Percentiles rank a stretch among this genome's conserved stretches.
phyloP scores from a whole-genome alignment of 345 rosid species.

The Salix brachista region DNA sequence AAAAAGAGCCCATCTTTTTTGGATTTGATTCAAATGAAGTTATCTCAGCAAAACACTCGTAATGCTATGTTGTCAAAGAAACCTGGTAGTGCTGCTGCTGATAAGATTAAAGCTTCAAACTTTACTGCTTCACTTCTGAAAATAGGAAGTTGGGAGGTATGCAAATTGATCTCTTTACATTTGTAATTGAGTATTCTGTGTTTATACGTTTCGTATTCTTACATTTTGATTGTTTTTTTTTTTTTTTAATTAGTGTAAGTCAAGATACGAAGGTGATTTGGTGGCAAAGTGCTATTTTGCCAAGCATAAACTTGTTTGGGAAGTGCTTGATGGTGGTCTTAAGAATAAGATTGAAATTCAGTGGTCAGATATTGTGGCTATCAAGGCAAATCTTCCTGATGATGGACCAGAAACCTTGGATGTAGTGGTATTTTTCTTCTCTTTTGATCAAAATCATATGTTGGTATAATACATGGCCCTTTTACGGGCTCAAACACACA shows the following conservation, averaged over 20 bases:
- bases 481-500: neutral
- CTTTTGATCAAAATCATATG: neutral
- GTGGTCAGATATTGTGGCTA: constrained; percentile 92
- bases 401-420: constrained; percentile 77
- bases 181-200: neutral
- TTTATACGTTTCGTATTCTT: neutral
- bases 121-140: constrained; percentile 72
- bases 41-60: constrained; percentile 48
- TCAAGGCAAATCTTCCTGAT: constrained; percentile 76
- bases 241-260: constrained; percentile 57
- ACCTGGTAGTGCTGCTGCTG: constrained; percentile 30
- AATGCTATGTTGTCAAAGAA: constrained; percentile 29
- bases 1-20: constrained; percentile 91
- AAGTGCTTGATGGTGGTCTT: constrained; percentile 88
- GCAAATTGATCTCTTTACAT: neutral
- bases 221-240: neutral
- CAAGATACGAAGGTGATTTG: constrained; percentile 94
- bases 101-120: constrained; percentile 95
- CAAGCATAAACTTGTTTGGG: constrained; percentile 97
- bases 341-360: constrained; percentile 98
- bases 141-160: constrained; percentile 91
- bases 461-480: neutral
- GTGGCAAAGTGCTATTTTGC: constrained; percentile 99
- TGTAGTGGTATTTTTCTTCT: constrained; percentile 54
- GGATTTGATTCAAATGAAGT: constrained; percentile 88